These are phyloP conservation scores for Gomphus bonarii DNA, from an alignment of 1,284 basidiomycete genomes.

Conservation along the genomic window DNA sequence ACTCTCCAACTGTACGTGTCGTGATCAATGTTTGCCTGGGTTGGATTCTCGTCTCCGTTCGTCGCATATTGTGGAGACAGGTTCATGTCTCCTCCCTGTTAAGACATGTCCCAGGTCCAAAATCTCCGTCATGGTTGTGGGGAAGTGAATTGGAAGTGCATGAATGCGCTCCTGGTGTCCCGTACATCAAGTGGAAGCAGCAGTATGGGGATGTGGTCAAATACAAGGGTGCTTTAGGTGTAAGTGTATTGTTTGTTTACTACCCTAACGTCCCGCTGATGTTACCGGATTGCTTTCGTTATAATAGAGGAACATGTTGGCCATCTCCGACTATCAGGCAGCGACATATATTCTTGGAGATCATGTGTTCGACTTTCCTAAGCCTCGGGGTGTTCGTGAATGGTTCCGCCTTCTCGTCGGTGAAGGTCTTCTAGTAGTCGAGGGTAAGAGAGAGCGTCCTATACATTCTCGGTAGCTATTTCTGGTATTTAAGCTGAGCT, in stretches of 20 bases:
- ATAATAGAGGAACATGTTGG: slow-evolving; percentile 43
- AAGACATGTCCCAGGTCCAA: slow-evolving; percentile 12
- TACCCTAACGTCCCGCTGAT: background rate
- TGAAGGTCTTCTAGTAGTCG: slow-evolving; percentile 52
- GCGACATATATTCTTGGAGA: slow-evolving; percentile 42
- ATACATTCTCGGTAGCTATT: background rate
- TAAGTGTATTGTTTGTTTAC: slow-evolving; percentile 19
- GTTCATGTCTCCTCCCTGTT: slow-evolving; percentile 1
- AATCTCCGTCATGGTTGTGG: slow-evolving; percentile 29
- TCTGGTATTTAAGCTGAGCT: background rate
- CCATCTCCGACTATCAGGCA: slow-evolving; percentile 41
- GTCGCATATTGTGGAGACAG: background rate
- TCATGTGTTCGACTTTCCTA: slow-evolving; percentile 43
- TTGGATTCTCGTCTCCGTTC: background rate
- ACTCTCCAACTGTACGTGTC: background rate
- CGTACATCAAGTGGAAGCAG: slow-evolving; percentile 40
- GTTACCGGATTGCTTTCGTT: background rate
- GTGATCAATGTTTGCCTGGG: background rate
- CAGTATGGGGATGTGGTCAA: slow-evolving; percentile 40
- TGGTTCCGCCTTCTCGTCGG: slow-evolving; percentile 51
- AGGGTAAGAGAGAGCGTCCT: slow-evolving; percentile 27
- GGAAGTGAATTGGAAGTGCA: slow-evolving; percentile 48
- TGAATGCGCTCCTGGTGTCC: slow-evolving; percentile 33
- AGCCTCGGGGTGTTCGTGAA: slow-evolving; percentile 44
- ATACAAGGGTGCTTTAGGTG: slow-evolving; percentile 45